These are phyloP conservation scores for Peltaster fructicola DNA, from an alignment of 2,329 filamentous ascomycete species.

Conservation along the genomic window DNA sequence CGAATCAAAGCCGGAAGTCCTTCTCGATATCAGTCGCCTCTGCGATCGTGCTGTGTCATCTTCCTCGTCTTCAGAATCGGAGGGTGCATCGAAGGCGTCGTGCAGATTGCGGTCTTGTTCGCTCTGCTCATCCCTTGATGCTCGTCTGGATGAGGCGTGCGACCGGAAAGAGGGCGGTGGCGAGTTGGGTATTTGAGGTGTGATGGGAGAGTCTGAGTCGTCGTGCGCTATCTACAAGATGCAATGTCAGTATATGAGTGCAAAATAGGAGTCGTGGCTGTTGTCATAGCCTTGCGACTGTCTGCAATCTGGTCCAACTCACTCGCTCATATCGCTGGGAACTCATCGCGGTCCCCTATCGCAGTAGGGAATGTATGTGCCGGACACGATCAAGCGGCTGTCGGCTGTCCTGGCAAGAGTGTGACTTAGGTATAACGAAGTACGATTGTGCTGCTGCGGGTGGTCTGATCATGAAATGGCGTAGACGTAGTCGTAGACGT, in stretches of 20 bases:
- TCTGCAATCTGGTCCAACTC: slow-evolving; percentile 18
- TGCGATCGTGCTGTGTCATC: slow-evolving; percentile 48
- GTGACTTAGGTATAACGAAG: neutral
- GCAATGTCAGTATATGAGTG: no score
- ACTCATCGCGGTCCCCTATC: slow-evolving; percentile 22
- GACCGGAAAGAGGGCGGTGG: slow-evolving; percentile 73
- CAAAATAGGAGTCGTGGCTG: no score
- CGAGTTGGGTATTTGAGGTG: slow-evolving; percentile 31
- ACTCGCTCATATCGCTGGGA: slow-evolving; percentile 32
- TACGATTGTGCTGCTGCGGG: slow-evolving; percentile 1
- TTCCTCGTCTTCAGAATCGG: slow-evolving; percentile 50
- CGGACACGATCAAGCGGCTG: slow-evolving; percentile 1
- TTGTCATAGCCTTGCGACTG: no score
- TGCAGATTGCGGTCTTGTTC: slow-evolving; percentile 66
- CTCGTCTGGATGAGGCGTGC: slow-evolving; percentile 50
- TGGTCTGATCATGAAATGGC: no score
- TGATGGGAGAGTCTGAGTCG: no score
- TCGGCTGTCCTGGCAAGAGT: slow-evolving; percentile 1
- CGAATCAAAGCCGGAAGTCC: slow-evolving; percentile 1
- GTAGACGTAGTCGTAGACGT: slow-evolving; percentile 2
- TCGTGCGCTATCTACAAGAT: no score
- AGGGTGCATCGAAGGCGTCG: slow-evolving; percentile 62
- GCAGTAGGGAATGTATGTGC: slow-evolving; percentile 1
- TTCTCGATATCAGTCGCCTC: slow-evolving; percentile 58
- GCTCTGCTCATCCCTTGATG: slow-evolving; percentile 33